A percentile compares a stretch with the other conserved stretches of the same genome.
Evolutionary conservation across 768 basidiomycete species (phyloP).

Genomic region (Pisolithus tinctorius): DNA sequence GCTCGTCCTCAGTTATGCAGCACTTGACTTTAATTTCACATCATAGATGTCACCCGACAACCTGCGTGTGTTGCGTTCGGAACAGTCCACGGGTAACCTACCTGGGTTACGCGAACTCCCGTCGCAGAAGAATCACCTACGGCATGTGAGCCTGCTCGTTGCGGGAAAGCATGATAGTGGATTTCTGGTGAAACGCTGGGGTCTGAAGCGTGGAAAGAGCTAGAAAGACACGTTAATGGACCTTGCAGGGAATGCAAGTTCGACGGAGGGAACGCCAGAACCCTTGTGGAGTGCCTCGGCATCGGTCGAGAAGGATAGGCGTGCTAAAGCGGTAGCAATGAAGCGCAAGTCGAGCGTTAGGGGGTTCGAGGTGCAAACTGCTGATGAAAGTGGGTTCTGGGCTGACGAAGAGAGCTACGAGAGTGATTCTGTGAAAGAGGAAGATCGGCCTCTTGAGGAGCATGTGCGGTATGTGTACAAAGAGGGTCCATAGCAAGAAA

Average conservation of each 20-base stretch:
- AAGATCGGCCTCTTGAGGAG: conserved; percentile 69
- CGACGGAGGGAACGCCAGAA: conserved; percentile 1
- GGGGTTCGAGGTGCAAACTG: conserved; percentile 10
- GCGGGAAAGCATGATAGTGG: conserved; percentile 46
- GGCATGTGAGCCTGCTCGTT: conserved; percentile 86
- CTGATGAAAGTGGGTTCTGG: conserved; percentile 43
- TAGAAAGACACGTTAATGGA: conserved; percentile 56
- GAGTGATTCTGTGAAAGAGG: conserved; percentile 49
- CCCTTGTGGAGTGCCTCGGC: not conserved
- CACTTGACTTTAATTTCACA: conserved; percentile 95
- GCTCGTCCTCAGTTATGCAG: conserved; percentile 84
- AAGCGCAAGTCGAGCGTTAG: conserved; percentile 24
- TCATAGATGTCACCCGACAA: conserved; percentile 92
- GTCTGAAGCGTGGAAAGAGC: conserved; percentile 44
- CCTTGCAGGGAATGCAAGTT: conserved; percentile 29
- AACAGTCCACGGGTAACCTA: conserved; percentile 80
- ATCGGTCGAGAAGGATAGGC: not conserved
- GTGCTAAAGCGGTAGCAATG: conserved; percentile 15
- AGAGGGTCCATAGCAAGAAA: conserved; percentile 7
- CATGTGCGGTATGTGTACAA: conserved; percentile 58
- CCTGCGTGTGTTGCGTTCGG: conserved; percentile 75
- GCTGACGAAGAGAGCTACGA: conserved; percentile 50
- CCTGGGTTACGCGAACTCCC: conserved; percentile 63
- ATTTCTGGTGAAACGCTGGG: conserved; percentile 28
- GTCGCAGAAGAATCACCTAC: conserved; percentile 81